Base-by-base conservation (phyloP, 352 stramenopile genomes). In the Lagenidium giganteum region DNA sequence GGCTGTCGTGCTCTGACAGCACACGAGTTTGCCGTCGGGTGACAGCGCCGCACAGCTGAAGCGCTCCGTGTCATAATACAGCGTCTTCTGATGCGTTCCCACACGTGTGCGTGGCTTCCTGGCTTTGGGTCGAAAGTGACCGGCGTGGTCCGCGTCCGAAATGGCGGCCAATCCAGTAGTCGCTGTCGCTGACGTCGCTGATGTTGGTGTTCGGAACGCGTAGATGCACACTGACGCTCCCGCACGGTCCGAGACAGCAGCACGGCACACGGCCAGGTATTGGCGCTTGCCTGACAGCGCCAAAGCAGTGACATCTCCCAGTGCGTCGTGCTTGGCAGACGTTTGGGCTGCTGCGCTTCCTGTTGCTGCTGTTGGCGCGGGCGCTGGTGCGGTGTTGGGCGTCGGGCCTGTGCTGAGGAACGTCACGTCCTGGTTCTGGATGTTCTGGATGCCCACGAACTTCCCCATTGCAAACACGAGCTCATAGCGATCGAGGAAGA, bases 221-320 rank as follows among this genome's bases (percentile, higher is more conserved):
- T 58, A 46, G 46, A 66, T 55, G 6, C 45, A 52, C 20, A 61
- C 43, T 2, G 57, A 59, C 4, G 56, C 56, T 3, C 34, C 6
- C 30, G 3, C 33, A 17, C 43, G 41, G 8, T 66, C 54, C 16
- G 29, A 31, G 4, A 30, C 37, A 24, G 73, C 64, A 1, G 60
- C 60, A 8, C 76, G 73, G 31, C 70, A 87, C 9, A 92, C 47
- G 3, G 70, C 55, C 7, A 92, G 40, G 17, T 76, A 62, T 11
- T 64, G 57, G 0, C 67, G 61, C 45, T 83, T 86, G 11, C 53
- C 56, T 23, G 71, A 79, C n/a, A 92, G 38, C 2, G 67, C 71
- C 61, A 92, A 68, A 0, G 79, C 76, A 7, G 71, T 79, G 63
- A 92, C 75, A 28, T 85, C 71, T 13, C 73, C 76, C 0, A 87